Base-by-base conservation (phyloP, 306 rosid genomes). In the Vigna mungo region DNA sequence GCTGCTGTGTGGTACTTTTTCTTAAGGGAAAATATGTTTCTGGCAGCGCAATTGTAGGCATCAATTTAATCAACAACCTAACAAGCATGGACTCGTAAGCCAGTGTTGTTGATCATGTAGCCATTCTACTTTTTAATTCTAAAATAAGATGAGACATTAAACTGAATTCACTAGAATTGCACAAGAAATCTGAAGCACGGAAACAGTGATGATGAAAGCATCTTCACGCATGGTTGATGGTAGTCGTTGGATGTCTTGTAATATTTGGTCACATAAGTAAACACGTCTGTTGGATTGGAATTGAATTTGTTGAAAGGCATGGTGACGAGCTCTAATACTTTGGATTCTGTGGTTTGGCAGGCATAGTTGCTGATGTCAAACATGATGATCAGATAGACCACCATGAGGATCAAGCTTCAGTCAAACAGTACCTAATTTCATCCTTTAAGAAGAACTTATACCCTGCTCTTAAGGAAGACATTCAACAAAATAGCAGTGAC, bases 381-480 rank as follows among this genome's bases (percentile, higher is more conserved):
- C 87, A 78, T 62, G 89, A 94, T 47, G 93, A 90, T 55, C 86
- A 86, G 52, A 34, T 80, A 43, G 93, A 90, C 2, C 86, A 85
- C 13, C 85, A 68, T 60, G 90, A 92, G 32, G 92, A 89, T 58
- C 96, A 90, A 80, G 85, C 88, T 74, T 86, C 88, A 41, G 78
- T 84, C 1, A 94, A 92, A 77, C 96, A 92, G 69, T 88, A 80
- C 70, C 75, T 94, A n/a, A 67, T 94, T 47, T 80, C 84, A 75
- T 92, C 96, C 15, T 90, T 86, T 75, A 94, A 78, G 78, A 92
- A 83, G 83, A 88, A 78, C 76, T 41, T 92, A 70, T 83, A 89
- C 83, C 96, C 96, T 58, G 81, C 77, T 59, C 80, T 94, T 76
- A 90, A 87, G 85, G 87, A 89, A 67, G 95, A 88, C 86, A 87